Percentiles rank a stretch among this genome's conserved stretches.
phyloP scores from a whole-genome alignment of 345 rosid species.

The Acer negundo region DNA sequence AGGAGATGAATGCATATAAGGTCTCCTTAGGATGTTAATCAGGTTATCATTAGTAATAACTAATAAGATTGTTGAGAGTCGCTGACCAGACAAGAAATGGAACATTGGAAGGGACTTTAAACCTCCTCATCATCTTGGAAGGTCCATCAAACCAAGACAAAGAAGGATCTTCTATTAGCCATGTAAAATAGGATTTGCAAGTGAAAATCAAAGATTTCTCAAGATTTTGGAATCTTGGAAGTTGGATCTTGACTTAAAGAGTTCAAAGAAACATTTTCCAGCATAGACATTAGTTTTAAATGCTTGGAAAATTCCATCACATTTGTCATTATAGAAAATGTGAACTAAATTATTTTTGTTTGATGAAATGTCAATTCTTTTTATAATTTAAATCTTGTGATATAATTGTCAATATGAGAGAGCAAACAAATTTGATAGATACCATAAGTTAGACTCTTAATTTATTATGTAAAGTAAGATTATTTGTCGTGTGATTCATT shows the following conservation, averaged over 20 bases:
- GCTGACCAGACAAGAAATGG: neutral
- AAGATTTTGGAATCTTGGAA: neutral
- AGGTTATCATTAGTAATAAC: neutral
- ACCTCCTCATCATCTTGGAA: neutral
- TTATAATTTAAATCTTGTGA: neutral
- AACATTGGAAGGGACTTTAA: neutral
- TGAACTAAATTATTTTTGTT: neutral
- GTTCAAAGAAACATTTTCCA: neutral
- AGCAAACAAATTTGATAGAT: neutral
- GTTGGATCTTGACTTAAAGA: neutral
- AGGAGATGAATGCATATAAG: neutral
- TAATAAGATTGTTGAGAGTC: neutral
- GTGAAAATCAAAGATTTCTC: neutral
- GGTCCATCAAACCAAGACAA: neutral
- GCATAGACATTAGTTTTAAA: neutral
- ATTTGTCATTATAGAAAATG: neutral
- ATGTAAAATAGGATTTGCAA: neutral
- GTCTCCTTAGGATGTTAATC: neutral
- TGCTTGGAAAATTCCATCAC: neutral
- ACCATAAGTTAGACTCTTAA: neutral
- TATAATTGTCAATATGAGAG: neutral
- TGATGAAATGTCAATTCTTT: neutral
- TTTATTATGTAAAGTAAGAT: neutral
- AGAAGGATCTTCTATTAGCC: too few species aligned
- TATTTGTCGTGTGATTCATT: neutral